Conservation (phyloP, 129 eudicot genomes). For the Chrysanthemum makinoi region DNA sequence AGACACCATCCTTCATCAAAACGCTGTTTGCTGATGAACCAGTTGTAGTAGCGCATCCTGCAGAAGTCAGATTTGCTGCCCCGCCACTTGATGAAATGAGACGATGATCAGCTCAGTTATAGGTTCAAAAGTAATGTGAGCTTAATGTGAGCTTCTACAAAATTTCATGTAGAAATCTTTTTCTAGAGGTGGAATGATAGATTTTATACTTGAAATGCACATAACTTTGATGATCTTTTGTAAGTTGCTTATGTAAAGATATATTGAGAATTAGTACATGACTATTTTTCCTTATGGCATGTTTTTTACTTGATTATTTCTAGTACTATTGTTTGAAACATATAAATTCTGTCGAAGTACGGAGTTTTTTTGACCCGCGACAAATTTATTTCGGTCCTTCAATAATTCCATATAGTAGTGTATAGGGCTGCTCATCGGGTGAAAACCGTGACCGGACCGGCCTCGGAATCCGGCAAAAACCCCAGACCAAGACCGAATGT, state of each 20-base stretch:
- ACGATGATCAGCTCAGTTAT: constrained; percentile 9
- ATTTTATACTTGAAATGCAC: constrained; percentile 32
- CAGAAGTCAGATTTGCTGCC: constrained; percentile 82
- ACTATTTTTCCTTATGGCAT: constrained; percentile 7
- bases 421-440: too few species aligned
- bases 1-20: constrained; percentile 69
- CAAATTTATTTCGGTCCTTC: too few species aligned
- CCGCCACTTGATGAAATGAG: constrained; percentile 68
- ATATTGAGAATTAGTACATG: constrained; percentile 12
- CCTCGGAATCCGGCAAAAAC: too few species aligned
- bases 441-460: too few species aligned
- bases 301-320: neutral
- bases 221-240: constrained; percentile 36
- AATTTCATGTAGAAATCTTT: constrained; percentile 27
- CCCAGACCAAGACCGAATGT: too few species aligned
- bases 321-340: too few species aligned
- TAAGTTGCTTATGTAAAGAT: constrained; percentile 34
- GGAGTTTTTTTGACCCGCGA: too few species aligned
- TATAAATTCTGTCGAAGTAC: too few species aligned
- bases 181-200: constrained; percentile 25
- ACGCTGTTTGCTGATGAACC: constrained; percentile 80
- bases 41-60: constrained; percentile 79
- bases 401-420: too few species aligned
- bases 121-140: neutral
- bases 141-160: neutral